Conservation (phyloP, 805 yeast species). For the Metschnikowia picachoensis region DNA sequence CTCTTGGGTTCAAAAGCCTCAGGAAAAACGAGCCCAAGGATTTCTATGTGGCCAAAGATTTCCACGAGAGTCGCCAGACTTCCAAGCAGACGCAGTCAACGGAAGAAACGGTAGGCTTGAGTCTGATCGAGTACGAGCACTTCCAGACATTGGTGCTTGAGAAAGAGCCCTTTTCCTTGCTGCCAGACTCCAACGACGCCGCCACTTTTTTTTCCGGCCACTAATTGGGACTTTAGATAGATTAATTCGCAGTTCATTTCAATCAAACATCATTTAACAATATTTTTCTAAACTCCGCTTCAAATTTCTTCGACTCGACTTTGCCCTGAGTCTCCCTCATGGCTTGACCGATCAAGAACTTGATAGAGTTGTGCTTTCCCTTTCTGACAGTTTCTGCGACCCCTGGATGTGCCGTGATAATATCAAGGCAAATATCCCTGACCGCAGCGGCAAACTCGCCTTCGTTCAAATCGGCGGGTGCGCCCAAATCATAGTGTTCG, state of each 20-base stretch:
- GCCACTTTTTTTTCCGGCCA: not conserved
- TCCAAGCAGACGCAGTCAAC: slow-evolving; percentile 11
- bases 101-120: slow-evolving; percentile 12
- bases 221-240: too few species aligned
- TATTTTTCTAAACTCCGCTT: slow-evolving; percentile 19
- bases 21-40: slow-evolving; percentile 8
- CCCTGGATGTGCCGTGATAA: slow-evolving; percentile 45
- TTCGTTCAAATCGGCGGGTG: slow-evolving; percentile 25
- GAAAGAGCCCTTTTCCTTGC: slow-evolving; percentile 6
- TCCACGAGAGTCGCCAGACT: slow-evolving; percentile 10
- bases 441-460: slow-evolving; percentile 34
- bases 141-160: slow-evolving; percentile 13
- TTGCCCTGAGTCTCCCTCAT: slow-evolving; percentile 77
- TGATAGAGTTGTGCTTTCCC: slow-evolving; percentile 67
- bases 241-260: not conserved
- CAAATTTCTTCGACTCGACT: slow-evolving; percentile 33
- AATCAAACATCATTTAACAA: not conserved
- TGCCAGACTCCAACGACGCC: slow-evolving; percentile 6
- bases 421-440: slow-evolving; percentile 40
- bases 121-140: slow-evolving; percentile 8
- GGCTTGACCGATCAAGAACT: slow-evolving; percentile 77
- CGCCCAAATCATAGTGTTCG: slow-evolving; percentile 47
- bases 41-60: slow-evolving; percentile 8
- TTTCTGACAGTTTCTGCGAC: slow-evolving; percentile 52
- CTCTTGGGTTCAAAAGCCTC: slow-evolving; percentile 10